Evolutionary conservation across 192 early-diverging fungal species (phyloP), one percentile per base, ranked within the genome.

Genomic region (Umbelopsis isabellina): DNA sequence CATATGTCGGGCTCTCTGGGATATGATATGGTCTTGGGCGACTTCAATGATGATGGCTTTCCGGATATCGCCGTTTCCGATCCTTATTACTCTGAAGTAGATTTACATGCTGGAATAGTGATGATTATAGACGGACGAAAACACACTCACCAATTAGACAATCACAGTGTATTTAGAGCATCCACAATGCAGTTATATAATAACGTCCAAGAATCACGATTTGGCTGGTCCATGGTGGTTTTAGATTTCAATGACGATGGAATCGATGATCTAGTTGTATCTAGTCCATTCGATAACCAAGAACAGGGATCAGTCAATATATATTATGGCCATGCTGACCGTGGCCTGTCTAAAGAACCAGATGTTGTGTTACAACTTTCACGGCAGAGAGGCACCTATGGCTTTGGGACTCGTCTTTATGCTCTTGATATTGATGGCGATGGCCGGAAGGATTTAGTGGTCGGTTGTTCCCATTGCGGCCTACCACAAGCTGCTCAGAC

Each of bases 201-300:
- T 16, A 15, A 61, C 30, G 13, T 61, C 12, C 13, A 25, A 5
- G 79, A 67, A 64, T 75, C 80, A 21, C 80, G 91, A 23, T 97
- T 95, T 79, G 95, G 95, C 6, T 87, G 88, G 75, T 83, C 90
- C 0, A 49, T 92, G 48, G 87, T 90, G 0, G 92, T 93, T 20
- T 76, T 94, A 4, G 95, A 97, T 74, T 78, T 92, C 21, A 97
- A 97, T 71, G 71, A 79, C 15, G 95, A 97, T 73, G 94, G 95
- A 0, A 88, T 95, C 21, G 94, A 94, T 72, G 94, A 97, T 76
- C 79, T 97, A 45, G 93, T 83, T 4, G 85, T 97, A 8, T 86
- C 89, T 49, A 87, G 84, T 45, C 92, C 89, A 41, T 76, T 79
- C 64, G 80, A 71, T 44, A 51, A 77, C 64, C 27, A 75, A 66